Evolutionary conservation across 1,139 yeast genomes (phyloP).

Genomic region (Magnusiomyces suaveolens): DNA sequence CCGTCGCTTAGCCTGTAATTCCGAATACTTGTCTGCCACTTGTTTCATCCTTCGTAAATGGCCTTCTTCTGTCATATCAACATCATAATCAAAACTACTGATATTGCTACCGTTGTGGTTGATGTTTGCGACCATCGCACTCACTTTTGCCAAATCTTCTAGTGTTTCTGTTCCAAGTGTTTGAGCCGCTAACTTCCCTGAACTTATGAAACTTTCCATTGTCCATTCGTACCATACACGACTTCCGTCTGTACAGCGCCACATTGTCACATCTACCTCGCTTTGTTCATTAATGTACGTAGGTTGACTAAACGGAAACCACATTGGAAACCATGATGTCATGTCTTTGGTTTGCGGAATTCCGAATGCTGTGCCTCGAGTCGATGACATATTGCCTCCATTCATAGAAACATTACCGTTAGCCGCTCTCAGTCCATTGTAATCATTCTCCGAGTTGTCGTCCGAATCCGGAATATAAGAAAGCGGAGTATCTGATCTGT

Average conservation of each 20-base stretch:
- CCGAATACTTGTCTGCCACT: not conserved
- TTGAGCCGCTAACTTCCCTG: slow-evolving; percentile 1
- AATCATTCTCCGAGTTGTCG: not conserved
- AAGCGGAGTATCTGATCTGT: not conserved
- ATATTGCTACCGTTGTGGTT: slow-evolving; percentile 8
- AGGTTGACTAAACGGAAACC: slow-evolving; percentile 57
- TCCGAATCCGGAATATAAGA: not conserved
- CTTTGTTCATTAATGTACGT: slow-evolving; percentile 43
- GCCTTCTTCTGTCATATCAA: slow-evolving; percentile 2
- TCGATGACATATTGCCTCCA: not conserved
- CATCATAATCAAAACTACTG: not conserved
- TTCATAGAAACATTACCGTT: not conserved
- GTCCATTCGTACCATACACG: slow-evolving; percentile 73
- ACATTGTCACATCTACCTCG: slow-evolving; percentile 42
- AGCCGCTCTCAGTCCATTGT: not conserved
- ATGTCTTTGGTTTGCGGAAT: slow-evolving; percentile 41
- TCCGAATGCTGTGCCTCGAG: not conserved
- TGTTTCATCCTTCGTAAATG: slow-evolving; percentile 2
- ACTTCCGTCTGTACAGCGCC: slow-evolving; percentile 35
- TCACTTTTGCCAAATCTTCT: not conserved
- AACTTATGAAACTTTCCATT: slow-evolving; percentile 39
- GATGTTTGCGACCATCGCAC: not conserved
- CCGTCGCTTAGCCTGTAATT: slow-evolving; percentile 14
- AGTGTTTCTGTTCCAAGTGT: not conserved
- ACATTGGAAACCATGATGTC: slow-evolving; percentile 63